phyloP scores from a whole-genome alignment of 2,329 filamentous ascomycete genomes.

The Amphichorda felina region DNA sequence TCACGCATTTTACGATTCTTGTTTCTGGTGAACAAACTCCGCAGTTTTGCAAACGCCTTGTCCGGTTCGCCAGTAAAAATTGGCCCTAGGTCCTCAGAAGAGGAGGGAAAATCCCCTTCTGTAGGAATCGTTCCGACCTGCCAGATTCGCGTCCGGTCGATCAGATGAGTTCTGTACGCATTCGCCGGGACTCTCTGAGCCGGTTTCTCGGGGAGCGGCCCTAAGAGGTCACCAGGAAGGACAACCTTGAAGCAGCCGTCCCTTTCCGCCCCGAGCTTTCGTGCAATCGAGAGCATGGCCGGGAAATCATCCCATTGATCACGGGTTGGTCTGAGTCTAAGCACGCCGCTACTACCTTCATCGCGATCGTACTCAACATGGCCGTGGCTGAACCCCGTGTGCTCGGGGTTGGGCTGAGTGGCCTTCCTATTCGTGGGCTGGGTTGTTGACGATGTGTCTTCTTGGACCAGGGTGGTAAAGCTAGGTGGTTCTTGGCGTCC shows the following conservation, averaged over 20 bases:
- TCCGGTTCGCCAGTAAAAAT: not conserved
- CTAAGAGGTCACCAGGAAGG: constrained; percentile 17
- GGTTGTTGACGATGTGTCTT: too few species aligned
- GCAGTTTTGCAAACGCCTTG: constrained; percentile 17
- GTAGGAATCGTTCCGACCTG: constrained; percentile 20
- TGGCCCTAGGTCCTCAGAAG: constrained; percentile 8
- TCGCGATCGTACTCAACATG: constrained; percentile 17
- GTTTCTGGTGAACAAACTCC: constrained; percentile 21
- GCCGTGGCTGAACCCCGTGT: too few species aligned
- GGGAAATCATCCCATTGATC: constrained; percentile 24
- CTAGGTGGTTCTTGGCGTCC: too few species aligned
- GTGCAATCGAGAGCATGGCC: constrained; percentile 19
- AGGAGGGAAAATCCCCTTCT: constrained; percentile 18
- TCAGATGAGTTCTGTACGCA: constrained; percentile 21
- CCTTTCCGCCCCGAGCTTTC: constrained; percentile 14
- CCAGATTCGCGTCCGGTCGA: constrained; percentile 22
- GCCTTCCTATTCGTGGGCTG: too few species aligned
- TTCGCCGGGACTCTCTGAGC: constrained; percentile 18
- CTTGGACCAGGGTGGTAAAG: too few species aligned
- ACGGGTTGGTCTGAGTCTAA: constrained; percentile 20
- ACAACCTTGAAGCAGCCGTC: constrained; percentile 27
- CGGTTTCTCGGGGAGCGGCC: constrained; percentile 17
- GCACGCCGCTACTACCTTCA: constrained; percentile 14
- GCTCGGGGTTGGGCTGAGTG: too few species aligned
- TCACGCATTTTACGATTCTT: constrained; percentile 22